These are phyloP conservation scores for Bruguiera hainesii DNA, from an alignment of 441 rosid genomes.

Conservation along the genomic window DNA sequence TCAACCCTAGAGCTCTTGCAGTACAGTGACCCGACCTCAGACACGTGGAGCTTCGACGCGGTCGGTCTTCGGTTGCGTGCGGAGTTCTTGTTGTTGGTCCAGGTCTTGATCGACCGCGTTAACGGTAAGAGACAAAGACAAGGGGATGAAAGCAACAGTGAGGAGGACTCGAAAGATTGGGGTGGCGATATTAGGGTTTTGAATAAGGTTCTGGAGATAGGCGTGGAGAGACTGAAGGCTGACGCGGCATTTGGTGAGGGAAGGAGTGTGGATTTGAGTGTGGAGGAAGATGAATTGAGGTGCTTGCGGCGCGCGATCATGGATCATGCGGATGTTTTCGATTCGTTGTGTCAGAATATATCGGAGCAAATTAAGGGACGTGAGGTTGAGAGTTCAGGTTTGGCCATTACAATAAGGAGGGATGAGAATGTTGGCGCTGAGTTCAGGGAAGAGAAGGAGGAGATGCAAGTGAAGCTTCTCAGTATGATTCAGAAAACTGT, in stretches of 20 bases:
- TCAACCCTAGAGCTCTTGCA: conserved; percentile 71
- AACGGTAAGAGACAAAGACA: conserved; percentile 32
- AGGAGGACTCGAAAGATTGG: conserved; percentile 32
- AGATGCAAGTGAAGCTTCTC: conserved; percentile 50
- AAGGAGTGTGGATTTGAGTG: conserved; percentile 12
- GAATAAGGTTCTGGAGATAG: conserved; percentile 65
- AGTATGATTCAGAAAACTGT: conserved; percentile 49
- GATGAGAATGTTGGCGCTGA: conserved; percentile 25
- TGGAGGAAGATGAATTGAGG: conserved; percentile 47
- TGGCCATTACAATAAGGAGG: conserved; percentile 40
- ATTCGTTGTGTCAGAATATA: conserved; percentile 67
- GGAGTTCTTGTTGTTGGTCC: conserved; percentile 70
- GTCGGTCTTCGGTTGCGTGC: conserved; percentile 63
- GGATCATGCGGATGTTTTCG: conserved; percentile 63
- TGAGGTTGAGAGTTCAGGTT: conserved; percentile 36
- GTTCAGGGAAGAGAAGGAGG: conserved; percentile 26
- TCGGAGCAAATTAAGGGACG: conserved; percentile 55
- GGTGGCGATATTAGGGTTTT: conserved; percentile 48
- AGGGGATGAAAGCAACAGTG: conserved; percentile 29
- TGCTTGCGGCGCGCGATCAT: conserved; percentile 50
- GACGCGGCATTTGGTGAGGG: conserved; percentile 24
- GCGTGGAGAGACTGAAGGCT: conserved; percentile 60
- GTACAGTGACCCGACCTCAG: conserved; percentile 45
- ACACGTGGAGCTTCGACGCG: conserved; percentile 69
- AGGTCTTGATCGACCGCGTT: conserved; percentile 55